phyloP scores from a whole-genome alignment of 1,284 basidiomycete genomes.

The Sporisorium sorghi region DNA sequence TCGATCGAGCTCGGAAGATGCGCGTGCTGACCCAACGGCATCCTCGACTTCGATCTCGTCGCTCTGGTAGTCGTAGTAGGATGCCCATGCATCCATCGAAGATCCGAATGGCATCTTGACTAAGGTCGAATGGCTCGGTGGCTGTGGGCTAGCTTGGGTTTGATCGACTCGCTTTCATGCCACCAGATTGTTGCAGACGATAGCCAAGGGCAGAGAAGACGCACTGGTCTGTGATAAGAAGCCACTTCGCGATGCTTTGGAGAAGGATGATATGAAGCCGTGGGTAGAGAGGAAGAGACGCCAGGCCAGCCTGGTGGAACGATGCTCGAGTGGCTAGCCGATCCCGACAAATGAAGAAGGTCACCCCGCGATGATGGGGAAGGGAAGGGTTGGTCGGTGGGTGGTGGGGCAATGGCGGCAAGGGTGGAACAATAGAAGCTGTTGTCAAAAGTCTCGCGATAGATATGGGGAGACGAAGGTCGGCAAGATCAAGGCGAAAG shows the following conservation, averaged over 20 bases:
- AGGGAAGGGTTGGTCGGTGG: not conserved
- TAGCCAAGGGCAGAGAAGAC: too few species aligned
- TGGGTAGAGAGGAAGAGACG: not conserved
- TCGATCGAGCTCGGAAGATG: slow-evolving; percentile 28
- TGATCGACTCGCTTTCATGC: not conserved
- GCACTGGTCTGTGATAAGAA: too few species aligned
- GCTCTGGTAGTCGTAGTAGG: slow-evolving; percentile 21
- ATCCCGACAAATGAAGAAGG: not conserved
- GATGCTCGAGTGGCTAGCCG: not conserved
- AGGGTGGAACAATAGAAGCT: not conserved
- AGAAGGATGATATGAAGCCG: too few species aligned
- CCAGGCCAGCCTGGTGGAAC: not conserved
- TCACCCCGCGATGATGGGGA: too few species aligned
- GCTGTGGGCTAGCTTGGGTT: not conserved
- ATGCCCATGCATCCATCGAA: slow-evolving; percentile 50
- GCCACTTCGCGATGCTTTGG: not conserved
- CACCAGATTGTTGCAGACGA: not conserved
- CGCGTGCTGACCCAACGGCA: slow-evolving; percentile 19
- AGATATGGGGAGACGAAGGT: not conserved
- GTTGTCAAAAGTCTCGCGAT: not conserved
- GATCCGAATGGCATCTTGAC: slow-evolving; percentile 43
- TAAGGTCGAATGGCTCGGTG: not conserved
- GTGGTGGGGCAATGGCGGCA: not conserved
- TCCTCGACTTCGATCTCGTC: slow-evolving; percentile 18
- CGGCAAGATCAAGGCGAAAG: not conserved